Evolutionary conservation across 2,329 filamentous ascomycete genomes (phyloP), one percentile per base, ranked within the genome.

Genomic region (Neopestalotiopsis sp.): DNA sequence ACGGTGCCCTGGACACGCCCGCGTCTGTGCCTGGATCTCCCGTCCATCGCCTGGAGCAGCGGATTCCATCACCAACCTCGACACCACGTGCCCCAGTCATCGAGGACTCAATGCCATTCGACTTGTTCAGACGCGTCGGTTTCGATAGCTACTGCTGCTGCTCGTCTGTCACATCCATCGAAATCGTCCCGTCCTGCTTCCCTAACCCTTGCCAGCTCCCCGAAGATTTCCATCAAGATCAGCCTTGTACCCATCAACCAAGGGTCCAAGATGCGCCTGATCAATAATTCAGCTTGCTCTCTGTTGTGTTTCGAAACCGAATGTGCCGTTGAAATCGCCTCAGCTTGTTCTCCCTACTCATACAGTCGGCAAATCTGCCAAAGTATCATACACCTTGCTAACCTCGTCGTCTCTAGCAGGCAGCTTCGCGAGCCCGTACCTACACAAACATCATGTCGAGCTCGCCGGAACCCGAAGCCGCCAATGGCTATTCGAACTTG

Each of bases 401-500:
- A 70, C 68, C 20, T 70, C 81, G 79, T 83, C 79, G 79, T 80
- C 80, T 80, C 83, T 82, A 89, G 87, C 86, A 83, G 86, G 86
- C 86, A 89, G 87, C 86, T 79, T 85, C 87, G 85, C 83, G 85
- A 82, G 87, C 88, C 83, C 85, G 85, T 81, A 86, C 85, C 24
- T 40, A 73, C 71, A 70, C 71, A 73, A 69, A 73, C 83, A 87
- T 85, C 79, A 89, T 91, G 85, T 89, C 88, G 83, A 86, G 86
- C 82, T 87, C 89, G 78, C 85, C 87, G 76, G 85, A 90, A 81
- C 82, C 83, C 74, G 86, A 88, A 82, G 85, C 89, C 77, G 85
- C 87, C 76, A 93, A 94, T 82, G 92, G 91, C 78, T 78, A 84
- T 75, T 88, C 88, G 78, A 86, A 88, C 74, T 81, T 83, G 72